Evolutionary conservation across 805 yeast species (phyloP), one percentile per base, ranked within the genome.

Genomic region (Zygotorulaspora danielsina): DNA sequence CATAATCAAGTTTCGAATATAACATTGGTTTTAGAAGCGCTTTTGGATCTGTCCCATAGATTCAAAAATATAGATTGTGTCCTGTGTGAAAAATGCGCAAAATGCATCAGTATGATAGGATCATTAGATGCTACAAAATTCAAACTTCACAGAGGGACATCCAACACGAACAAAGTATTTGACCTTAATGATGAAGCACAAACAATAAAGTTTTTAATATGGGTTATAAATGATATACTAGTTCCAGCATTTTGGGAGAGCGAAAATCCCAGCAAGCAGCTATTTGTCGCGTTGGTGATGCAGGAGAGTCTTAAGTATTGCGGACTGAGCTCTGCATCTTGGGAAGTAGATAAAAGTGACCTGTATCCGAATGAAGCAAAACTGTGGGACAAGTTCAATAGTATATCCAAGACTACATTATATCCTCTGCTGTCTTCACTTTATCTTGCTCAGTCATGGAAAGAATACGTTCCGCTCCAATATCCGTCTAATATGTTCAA

Each of bases 161-260:
- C 45, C 33, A 65, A 62, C 19, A 67, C 66, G 39, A 41, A 81
- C 2, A 63, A 82, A 3, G 68, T 81, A 0, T 72, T 75, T 31
- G 84, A 84, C 53, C 79, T 90, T 54, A 74, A 68, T 22, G 79
- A 77, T 32, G 70, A 67, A 18, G 59, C 57, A 4, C 96, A 89
- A 50, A 75, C 76, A n/a, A 66, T 76, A 2, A 70, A 67, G 9
- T 86, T 90, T 52, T 68, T 87, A 21, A 66, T 76, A 3, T 70
- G 72, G 50, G 76, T 89, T 34, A 66, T 89, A 22, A 81, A 84
- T 44, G 72, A 75, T 39, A 70, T 77, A 42, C 69, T 93, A n/a
- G 82, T 89, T 6, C 87, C 85, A 22, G 78, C 87, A 1, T 89
- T 88, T 61, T 81, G 94, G 78, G 88, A 96, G 0, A 82, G 96